Base-by-base conservation (phyloP, 2,329 filamentous ascomycete species). In the Colletotrichum limetticola region DNA sequence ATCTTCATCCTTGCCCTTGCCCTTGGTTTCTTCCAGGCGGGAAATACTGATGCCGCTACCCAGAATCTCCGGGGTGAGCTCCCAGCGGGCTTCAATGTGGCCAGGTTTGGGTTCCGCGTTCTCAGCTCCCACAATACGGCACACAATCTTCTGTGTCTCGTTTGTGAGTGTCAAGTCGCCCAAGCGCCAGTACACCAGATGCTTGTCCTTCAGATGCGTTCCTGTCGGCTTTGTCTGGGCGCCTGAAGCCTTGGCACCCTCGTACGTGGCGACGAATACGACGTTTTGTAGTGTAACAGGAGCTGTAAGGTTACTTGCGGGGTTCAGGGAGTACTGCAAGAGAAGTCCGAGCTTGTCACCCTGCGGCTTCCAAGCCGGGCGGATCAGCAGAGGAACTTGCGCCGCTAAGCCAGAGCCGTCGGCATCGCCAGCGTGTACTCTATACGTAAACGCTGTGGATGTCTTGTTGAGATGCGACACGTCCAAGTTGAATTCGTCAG, bases 391-490 rank as follows among this genome's bases (percentile, higher is more conserved):
- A 0, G 95, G 95, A 12, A 93, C 92, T 77, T 94, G 91, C 4
- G 84, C 79, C 6, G 82, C 83, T 5, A 88, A 82, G 2, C 82
- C 75, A 1, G 82, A 74, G 5, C 82, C 77, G n/a, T 89, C 86
- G 53, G 82, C 78, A 22, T 90, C 86, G 37, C 95, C 91, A 35
- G 94, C 83, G 76, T 97, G 94, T 12, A 98, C 87, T 78, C 95
- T 94, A 82, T 98, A 99, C 72, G 97, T 97, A 85, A 99, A 98
- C 8, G 93, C 96, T 7, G 96, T 91, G 0, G 92, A 89, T 1
- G 94, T 92, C 77, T 92, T 91, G 77, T 91, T 87, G 74, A 98
- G 89, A 79, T 92, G 91, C 16, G 91, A 87, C 7, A 97, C 84
- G 74, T 95, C 90, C 37, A 99, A 85, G 0, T 86, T 90, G 83